Evolutionary conservation across 2,329 filamentous ascomycete genomes (phyloP).

Genomic region (Pseudocercospora fijiensis): DNA sequence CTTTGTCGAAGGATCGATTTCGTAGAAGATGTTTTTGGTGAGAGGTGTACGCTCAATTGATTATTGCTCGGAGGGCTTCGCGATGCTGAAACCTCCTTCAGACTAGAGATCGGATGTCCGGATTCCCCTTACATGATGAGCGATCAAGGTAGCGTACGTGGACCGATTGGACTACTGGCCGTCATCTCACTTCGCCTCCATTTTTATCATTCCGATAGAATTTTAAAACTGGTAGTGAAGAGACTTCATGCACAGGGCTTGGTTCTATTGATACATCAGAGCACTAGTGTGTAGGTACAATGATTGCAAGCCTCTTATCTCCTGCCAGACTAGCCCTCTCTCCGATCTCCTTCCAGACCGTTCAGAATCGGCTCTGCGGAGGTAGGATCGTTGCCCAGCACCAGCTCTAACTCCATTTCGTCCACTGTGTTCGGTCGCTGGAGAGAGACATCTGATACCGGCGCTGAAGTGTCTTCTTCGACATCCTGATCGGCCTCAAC

Average conservation of each 20-base stretch:
- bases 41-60: neutral
- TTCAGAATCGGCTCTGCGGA: neutral
- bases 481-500: too few species aligned
- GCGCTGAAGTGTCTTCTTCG: too few species aligned
- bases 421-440: too few species aligned
- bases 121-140: neutral
- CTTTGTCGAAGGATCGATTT: neutral
- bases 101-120: neutral
- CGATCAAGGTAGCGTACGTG: neutral
- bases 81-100: neutral
- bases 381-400: too few species aligned
- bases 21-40: neutral
- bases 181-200: too few species aligned
- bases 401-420: too few species aligned
- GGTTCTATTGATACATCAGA: neutral
- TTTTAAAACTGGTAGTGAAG: neutral
- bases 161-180: too few species aligned
- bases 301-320: neutral
- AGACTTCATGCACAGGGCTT: neutral
- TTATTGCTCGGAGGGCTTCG: neutral
- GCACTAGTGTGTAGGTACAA: neutral
- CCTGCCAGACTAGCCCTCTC: neutral
- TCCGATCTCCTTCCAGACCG: neutral
- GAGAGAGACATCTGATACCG: too few species aligned
- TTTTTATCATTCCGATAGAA: neutral